Base-by-base conservation (phyloP, 768 basidiomycete species). In the Naematelia aurantialba region DNA sequence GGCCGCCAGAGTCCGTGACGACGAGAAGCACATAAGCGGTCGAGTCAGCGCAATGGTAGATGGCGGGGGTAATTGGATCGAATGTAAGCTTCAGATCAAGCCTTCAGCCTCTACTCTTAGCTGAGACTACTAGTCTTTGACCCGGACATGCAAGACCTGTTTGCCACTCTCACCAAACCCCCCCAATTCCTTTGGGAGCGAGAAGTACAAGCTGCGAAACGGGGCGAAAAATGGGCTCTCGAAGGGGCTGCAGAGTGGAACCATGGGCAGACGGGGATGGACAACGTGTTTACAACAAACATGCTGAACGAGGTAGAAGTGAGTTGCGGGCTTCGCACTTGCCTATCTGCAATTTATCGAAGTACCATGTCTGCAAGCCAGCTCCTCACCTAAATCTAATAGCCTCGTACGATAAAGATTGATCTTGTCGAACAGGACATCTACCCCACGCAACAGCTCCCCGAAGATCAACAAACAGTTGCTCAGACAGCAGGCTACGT, bases 141-240 rank as follows among this genome's bases (percentile, higher is more conserved):
- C 31, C 49, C 63, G 19, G 68, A 55, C 4, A 63, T 72, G 63
- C 51, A 64, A 3, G 58, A 12, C 4, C 52, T 72, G 30, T 62
- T 72, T 30, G 39, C 52, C 1, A 56, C 34, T 22, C 52, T 67
- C 44, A 59, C 55, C 31, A 56, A 60, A 54, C 47, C 58, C 17
- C 52, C 45, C 5, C 51, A 50, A 22, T 72, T 62, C 59, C 65
- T 66, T 42, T 72, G 70, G 70, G 66, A 69, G 46, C 52, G 51
- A 13, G 66, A 70, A 17, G n/a, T 66, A n/a, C 53, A 62, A 24
- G 68, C 60, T 14, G 31, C 57, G 4, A 46, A 61, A 44, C 13
- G 24, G 3, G 60, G 60, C 22, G 45, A 52, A 34, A 27, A 47
- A 27, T 46, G 17, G 52, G 11, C 52, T 11, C 52, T 42, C 25